Evolutionary conservation across 208 protist genomes (phyloP), one percentile per base, ranked within the genome.

Genomic region (Trypanosoma vivax): DNA sequence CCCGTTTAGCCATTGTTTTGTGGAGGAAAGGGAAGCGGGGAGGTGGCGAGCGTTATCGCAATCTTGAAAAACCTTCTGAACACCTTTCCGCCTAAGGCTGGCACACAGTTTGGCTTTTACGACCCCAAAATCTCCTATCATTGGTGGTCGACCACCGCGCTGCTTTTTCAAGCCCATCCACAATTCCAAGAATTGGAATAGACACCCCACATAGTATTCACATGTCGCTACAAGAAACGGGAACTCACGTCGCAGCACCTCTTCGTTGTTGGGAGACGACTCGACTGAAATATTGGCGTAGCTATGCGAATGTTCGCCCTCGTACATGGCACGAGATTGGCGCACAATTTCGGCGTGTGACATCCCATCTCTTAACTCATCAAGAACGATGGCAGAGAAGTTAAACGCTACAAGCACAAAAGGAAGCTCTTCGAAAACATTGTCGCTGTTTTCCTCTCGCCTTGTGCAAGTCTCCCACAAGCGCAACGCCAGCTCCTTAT

Each of bases 341-440:
- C 42, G 27, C 29, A 37, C 31, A 5, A 58, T 42, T 2, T 65
- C 59, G 6, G 5, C 19, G 16, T 37, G 19, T 11, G 48, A 42
- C 34, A 5, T 7, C n/a, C n/a, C 18, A 18, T 65, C 42, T 41
- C 35, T 65, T 23, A 65, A 51, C 2, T 16, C 18, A 21, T 89
- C 78, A 41, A 88, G 45, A 19, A 87, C 64, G 0, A 83, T 11
- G 5, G 57, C 78, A 11, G 79, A 78, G 39, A 92, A 67, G 53
- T 82, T 89, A 63, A 89, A 88, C 31, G 65, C 69, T 5, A 92
- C 62, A 5, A 92, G 61, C 19, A 85, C 81, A 71, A 83, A 92
- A 9, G 85, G 85, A 28, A 90, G 70, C 38, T 86, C 68, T 21
- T 62, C 42, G 38, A 52, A 57, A 23, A 67, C 42, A 52, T 29